Evolutionary conservation across 768 basidiomycete genomes (phyloP), one percentile per base, ranked within the genome.

Genomic region (Crucibulum laeve): DNA sequence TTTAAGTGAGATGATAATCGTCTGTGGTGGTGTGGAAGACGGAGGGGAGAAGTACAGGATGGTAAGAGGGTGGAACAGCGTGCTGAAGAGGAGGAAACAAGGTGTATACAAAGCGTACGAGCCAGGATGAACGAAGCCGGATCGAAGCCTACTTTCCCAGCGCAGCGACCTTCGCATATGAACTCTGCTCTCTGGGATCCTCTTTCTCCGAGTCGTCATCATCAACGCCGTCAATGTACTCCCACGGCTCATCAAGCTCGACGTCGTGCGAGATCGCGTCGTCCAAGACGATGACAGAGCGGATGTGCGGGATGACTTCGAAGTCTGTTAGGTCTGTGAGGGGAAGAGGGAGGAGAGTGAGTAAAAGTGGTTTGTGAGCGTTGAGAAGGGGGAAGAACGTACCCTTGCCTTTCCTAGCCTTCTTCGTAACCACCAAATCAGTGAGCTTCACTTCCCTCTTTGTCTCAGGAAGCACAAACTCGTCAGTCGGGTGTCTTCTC

Each of bases 281-380:
- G 51, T 82, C 80, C 30, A 83, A 62, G 22, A 68, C 77, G 46
- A 83, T 79, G 36, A 83, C 80, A 25, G 74, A 68, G 23, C 70
- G 76, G 33, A 77, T 56, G 25, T 63, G 66, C 3, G 79, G 78
- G 8, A 83, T 60, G 19, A 81, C 54, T 61, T 82, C 80, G 49
- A 79, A 83, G 43, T 80, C 80, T 26, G 67, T 68, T 21, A n/a
- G n/a, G n/a, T 69, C 78, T 71, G 49, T 18, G 15, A 34, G 10
- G 21, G 36, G 28, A 22, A 32, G 18, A 4, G 17, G 19, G 33
- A 24, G 13, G 21, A 18, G 28, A 38, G 17, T n/a, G 46, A 38
- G 34, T 22, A 36, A 19, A 36, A n/a, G 41, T 30, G 40, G 25
- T 37, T 30, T 40, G 26, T 15, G 22, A 18, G 13, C 15, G 43